phyloP scores from a whole-genome alignment of 1,284 basidiomycete species.

The Tetrapyrgos nigripes region DNA sequence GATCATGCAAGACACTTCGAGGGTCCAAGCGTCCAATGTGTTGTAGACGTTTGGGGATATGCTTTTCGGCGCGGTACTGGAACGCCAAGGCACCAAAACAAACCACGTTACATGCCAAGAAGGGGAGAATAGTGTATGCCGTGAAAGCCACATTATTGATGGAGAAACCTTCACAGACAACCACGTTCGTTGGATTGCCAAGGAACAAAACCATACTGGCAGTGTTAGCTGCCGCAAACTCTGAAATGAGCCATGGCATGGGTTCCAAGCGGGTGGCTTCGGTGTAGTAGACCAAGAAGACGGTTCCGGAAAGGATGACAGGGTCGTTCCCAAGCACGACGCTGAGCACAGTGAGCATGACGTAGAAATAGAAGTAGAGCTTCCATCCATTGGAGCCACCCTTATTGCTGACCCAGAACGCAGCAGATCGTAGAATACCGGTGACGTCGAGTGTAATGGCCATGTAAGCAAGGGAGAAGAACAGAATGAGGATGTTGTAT shows the following conservation, averaged over 20 bases:
- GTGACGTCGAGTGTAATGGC: constrained; percentile 92
- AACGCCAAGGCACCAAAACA: constrained; percentile 60
- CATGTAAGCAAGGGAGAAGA: constrained; percentile 94
- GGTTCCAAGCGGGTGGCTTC: constrained; percentile 64
- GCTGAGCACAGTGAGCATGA: constrained; percentile 82
- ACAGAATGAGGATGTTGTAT: constrained; percentile 93
- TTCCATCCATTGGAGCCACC: constrained; percentile 74
- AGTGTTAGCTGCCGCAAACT: constrained; percentile 83
- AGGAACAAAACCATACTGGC: constrained; percentile 72
- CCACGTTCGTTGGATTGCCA: constrained; percentile 78
- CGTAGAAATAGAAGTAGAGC: constrained; percentile 82
- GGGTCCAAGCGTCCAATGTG: constrained; percentile 46
- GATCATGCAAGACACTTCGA: constrained; percentile 55
- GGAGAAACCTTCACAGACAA: constrained; percentile 69
- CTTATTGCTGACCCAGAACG: constrained; percentile 85
- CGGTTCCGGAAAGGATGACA: constrained; percentile 85
- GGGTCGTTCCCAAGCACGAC: constrained; percentile 92
- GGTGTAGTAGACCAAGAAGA: constrained; percentile 88
- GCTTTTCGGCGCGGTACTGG: constrained; percentile 57
- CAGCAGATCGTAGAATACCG: constrained; percentile 86
- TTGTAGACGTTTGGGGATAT: constrained; percentile 57
- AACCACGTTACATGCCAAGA: constrained; percentile 63
- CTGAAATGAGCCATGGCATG: constrained; percentile 56
- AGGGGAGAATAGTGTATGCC: constrained; percentile 74
- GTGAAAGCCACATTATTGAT: constrained; percentile 72